Base-by-base conservation (phyloP, 805 yeast species). In the Saturnispora besseyi region DNA sequence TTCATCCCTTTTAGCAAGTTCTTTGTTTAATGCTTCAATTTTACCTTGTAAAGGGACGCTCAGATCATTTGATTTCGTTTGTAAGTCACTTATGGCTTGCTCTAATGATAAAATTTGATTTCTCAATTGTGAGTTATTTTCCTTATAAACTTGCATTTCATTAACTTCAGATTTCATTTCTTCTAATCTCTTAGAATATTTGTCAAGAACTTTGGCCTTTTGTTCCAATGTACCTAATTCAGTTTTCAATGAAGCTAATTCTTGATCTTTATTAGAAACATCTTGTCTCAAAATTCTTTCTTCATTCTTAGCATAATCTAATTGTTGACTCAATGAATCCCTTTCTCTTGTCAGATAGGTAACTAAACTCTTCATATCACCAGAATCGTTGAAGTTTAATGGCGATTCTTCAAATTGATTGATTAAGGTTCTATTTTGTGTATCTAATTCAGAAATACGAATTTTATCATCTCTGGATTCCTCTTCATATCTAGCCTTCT, bases 321-420 rank as follows among this genome's bases (percentile, higher is more conserved):
- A 67, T 57, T 81, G 84, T 8, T 80, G 74, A 44, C 79, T 82
- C 1, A 81, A 72, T 4, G 82, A 70, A 54, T 88, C 95, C 58
- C 82, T 84, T 56, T 87, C 95, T 53, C 83, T 79, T 43, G 90
- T 81, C 51, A 88, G 68, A 57, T 76, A 81, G 1, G 73, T 61
- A 33, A 88, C 67, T 28, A 87, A 73, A 54, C 82, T 81, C 38
- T 73, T 71, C 55, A 74, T 59, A 46, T 71, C 74, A 38, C 59
- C 63, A n/a, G 51, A 51, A 4, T 54, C 58, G 32, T 48, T 48
- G 29, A 52, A 49, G 5, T 54, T 44, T 4, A 49, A 41, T 18
- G 61, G 57, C 0, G 61, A 51, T 22, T 57, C 62, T 44, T 65
- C 91, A 28, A 88, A 64, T 62, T 87, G 93, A 54, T 80, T 81